phyloP scores from a whole-genome alignment of 345 rosid species.

The Pelargonium nanum region DNA sequence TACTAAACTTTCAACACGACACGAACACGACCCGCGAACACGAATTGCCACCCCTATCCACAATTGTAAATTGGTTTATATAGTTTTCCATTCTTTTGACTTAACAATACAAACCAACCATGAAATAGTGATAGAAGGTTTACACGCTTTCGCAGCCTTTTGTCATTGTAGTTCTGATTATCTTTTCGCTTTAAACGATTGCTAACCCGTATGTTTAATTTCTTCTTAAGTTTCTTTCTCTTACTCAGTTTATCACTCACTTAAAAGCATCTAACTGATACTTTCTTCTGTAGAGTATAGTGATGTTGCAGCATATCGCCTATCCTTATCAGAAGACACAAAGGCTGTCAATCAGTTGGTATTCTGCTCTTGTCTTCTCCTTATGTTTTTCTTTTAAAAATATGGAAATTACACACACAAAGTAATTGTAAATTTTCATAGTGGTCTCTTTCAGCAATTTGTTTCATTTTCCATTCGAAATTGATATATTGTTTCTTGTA shows the following conservation, averaged over 20 bases:
- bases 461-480: background rate
- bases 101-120: too few species aligned
- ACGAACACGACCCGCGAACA: too few species aligned
- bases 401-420: background rate
- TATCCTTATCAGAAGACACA: constrained; percentile 94
- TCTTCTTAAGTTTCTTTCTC: background rate
- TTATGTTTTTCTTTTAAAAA: background rate
- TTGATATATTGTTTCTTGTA: background rate
- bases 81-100: too few species aligned
- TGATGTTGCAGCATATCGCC: constrained; percentile 82
- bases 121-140: too few species aligned
- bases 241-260: background rate
- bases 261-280: background rate
- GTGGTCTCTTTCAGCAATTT: background rate
- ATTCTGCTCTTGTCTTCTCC: constrained; percentile 12
- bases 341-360: constrained; percentile 98
- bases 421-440: background rate
- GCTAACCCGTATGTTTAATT: background rate
- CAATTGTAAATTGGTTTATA: too few species aligned
- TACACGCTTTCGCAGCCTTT: too few species aligned
- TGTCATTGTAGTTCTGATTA: too few species aligned
- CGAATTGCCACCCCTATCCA: too few species aligned
- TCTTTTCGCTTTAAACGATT: too few species aligned
- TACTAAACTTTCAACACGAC: too few species aligned
- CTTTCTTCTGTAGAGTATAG: constrained; percentile 50